Percentiles rank a stretch among this genome's conserved stretches.
phyloP scores from a whole-genome alignment of 495 filamentous ascomycete species.

The Filosporella fistucella region DNA sequence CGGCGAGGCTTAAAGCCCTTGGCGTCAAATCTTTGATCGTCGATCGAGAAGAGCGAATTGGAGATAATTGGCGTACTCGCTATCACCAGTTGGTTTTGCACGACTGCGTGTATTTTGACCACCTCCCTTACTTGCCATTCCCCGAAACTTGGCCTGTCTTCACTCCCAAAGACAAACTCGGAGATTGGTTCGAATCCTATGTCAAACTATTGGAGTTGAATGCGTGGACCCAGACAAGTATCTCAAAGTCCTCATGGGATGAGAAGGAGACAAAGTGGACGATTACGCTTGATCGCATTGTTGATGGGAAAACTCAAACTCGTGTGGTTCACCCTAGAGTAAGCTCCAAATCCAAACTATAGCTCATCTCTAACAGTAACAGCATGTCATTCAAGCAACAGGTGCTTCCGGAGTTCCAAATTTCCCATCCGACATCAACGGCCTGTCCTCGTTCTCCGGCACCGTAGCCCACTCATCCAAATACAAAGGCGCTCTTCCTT shows the following conservation, averaged over 20 bases:
- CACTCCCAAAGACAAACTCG: conserved; percentile 69
- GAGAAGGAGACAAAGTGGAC: conserved; percentile 50
- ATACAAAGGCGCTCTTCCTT: conserved; percentile 43
- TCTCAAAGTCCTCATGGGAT: conserved; percentile 45
- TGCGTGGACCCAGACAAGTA: conserved; percentile 48
- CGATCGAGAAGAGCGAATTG: conserved; percentile 55
- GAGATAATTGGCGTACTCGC: conserved; percentile 64
- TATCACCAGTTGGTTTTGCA: conserved; percentile 52
- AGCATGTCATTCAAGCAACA: conserved; percentile 60
- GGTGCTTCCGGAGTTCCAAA: conserved; percentile 63
- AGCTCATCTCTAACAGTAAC: conserved; percentile 6
- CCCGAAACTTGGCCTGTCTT: conserved; percentile 57
- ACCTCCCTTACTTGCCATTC: conserved; percentile 63
- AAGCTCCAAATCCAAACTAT: background rate
- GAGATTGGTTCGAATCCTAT: conserved; percentile 67
- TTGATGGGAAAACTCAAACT: conserved; percentile 42
- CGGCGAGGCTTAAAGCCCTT: conserved; percentile 61
- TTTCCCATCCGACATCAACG: conserved; percentile 39
- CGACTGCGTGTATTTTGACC: conserved; percentile 63
- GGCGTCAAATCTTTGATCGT: conserved; percentile 52
- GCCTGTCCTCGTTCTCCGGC: conserved; percentile 52
- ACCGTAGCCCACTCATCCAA: conserved; percentile 67
- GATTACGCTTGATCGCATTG: conserved; percentile 39
- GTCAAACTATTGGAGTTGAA: conserved; percentile 61
- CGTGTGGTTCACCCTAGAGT: conserved; percentile 49